Evolutionary conservation across 306 rosid genomes (phyloP), one percentile per base, ranked within the genome.

Genomic region (Arachis hypogaea): DNA sequence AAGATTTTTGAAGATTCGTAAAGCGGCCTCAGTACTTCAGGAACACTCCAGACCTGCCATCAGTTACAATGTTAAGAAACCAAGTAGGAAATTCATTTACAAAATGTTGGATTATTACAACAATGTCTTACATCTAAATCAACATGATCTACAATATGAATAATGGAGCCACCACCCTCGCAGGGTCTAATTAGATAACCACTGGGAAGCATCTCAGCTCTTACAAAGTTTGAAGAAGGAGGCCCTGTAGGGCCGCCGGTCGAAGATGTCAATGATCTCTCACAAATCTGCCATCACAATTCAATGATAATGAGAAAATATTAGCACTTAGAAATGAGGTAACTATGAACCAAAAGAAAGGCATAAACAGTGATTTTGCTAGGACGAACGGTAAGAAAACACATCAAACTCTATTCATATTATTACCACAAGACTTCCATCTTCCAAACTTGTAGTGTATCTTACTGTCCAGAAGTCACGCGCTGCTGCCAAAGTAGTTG

Each of bases 131-230:
- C 97, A 80, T 94, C 97, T 65, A 94, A 78, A 76, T 94, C 92
- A 9, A 94, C 75, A 46, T 94, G 99, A 85, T 94, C 99, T 22
- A 94, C 99, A 72, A 94, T 92, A 82, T 94, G 88, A 75, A 94
- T 94, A 43, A 92, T 94, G 61, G 97, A 92, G 77, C 98, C 97
- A 11, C 96, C 98, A 11, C 98, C 98, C 77, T 94, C 98, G 14
- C 96, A 94, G 3, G 96, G 97, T 62, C 99, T 83, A 80, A 94
- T 87, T 14, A 94, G 90, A 74, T 68, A 94, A 22, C 99, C 99
- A 79, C 99, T 94, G 2, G 99, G 95, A 77, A 92, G 97, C 95
- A 94, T 78, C 74, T 94, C 97, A 52, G 97, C 97, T 85, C 99
- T 86, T 0, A 84, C 83, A 8, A 92, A 94, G 84, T 85, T 83